Base-by-base conservation (phyloP, 495 filamentous ascomycete genomes). In the Xylaria longipes region DNA sequence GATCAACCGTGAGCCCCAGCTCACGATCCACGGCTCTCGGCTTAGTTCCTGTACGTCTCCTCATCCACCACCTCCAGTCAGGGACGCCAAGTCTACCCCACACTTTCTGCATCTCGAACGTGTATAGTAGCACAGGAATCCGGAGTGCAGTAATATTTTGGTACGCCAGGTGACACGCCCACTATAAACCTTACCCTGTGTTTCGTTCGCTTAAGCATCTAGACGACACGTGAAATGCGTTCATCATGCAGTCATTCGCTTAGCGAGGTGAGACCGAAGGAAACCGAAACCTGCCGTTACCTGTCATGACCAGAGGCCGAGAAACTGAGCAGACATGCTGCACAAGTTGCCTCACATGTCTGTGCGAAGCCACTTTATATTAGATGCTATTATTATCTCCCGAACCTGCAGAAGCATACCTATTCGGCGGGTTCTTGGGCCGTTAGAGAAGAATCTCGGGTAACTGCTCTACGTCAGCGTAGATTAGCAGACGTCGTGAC, bases 161-260 rank as follows among this genome's bases (percentile, higher is more conserved):
- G 64, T 54, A 67, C 69, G 73, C 74, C 76, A 77, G 62, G 74
- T 78, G 76, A 78, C 76, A 74, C 70, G 69, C 63, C 71, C 14
- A 75, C 71, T 75, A 70, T 78, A 78, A 77, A 78, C 74, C 74
- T 72, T 72, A 77, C 73, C 73, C 68, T 70, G 68, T 46, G 41
- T 68, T 74, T 76, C 75, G 72, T 73, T 79, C 77, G 77, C 77
- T 79, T 79, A 77, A 77, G 75, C 72, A 70, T 68, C 72, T 73
- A 73, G 75, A 63, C 74, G 63, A 71, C 73, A 62, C 74, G 45
- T 72, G 48, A 77, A 65, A 74, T 76, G 57, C 65, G 45, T 68
- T n/a, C 65, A 68, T 62, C 54, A 69, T 65, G 68, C 50, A 72
- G 72, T 70, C 61, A 73, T 79, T 71, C 75, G 74, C 63, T 66